Percentiles rank a stretch among this genome's conserved stretches.
phyloP scores from a whole-genome alignment of 495 filamentous ascomycete species.

The Penicillium desertorum region DNA sequence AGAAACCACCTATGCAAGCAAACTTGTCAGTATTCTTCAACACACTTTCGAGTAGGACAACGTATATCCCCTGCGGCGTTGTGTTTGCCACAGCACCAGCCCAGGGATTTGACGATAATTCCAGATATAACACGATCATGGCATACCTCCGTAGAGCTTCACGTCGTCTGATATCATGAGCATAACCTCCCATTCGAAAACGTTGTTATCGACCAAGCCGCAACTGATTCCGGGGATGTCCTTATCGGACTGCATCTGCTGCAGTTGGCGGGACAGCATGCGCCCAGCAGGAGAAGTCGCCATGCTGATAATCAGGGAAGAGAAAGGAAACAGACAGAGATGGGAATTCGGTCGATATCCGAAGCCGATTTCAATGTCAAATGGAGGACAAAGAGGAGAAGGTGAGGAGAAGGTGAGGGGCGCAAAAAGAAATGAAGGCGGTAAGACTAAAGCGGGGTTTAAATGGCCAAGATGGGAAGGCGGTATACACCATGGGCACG shows the following conservation, averaged over 20 bases:
- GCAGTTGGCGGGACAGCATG: constrained; percentile 80
- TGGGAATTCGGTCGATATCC: background rate
- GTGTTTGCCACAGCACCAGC: background rate
- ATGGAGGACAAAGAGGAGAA: constrained; percentile 1
- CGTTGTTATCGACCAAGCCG: constrained; percentile 80
- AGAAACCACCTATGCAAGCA: constrained; percentile 70
- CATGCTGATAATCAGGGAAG: constrained; percentile 34
- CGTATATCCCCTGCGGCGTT: background rate
- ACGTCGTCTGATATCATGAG: constrained; percentile 97
- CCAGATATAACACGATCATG: background rate
- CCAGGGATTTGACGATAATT: background rate
- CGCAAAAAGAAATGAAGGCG: constrained; percentile 24
- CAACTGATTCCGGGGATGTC: constrained; percentile 93
- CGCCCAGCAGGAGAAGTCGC: constrained; percentile 61
- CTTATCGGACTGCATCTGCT: constrained; percentile 88
- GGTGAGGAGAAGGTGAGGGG: constrained; percentile 15
- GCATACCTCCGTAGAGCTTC: constrained; percentile 87
- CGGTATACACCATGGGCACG: background rate
- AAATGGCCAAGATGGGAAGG: background rate
- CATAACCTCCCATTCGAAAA: constrained; percentile 99
- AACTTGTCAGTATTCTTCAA: constrained; percentile 5
- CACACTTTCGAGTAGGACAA: background rate
- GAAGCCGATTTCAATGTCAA: constrained; percentile 4
- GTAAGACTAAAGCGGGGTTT: constrained; percentile 16
- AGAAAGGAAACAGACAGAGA: constrained; percentile 1